A percentile compares a stretch with the other conserved stretches of the same genome.
These are phyloP conservation scores for Penicillium olsonii DNA, from an alignment of 2,329 filamentous ascomycete species.

Conservation along the genomic window DNA sequence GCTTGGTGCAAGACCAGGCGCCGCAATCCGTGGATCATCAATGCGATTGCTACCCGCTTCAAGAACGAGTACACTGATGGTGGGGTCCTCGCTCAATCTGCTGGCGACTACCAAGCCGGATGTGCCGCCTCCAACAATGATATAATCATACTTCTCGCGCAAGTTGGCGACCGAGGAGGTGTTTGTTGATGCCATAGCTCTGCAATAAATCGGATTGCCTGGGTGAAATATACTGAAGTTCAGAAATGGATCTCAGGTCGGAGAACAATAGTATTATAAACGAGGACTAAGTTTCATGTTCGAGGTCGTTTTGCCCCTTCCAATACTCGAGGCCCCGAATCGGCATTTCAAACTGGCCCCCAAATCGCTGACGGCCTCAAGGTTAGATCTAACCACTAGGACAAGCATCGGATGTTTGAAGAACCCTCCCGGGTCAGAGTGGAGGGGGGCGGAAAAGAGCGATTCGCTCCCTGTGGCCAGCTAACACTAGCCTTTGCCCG, in stretches of 20 bases:
- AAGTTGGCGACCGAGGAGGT: slow-evolving; percentile 1
- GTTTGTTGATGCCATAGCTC: slow-evolving; percentile 2
- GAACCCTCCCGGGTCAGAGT: too few relatives aligned
- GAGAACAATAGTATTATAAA: too few relatives aligned
- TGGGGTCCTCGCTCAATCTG: slow-evolving; percentile 27
- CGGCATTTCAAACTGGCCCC: neutral
- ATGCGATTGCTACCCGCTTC: slow-evolving; percentile 25
- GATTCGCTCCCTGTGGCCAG: neutral
- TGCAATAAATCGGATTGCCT: neutral
- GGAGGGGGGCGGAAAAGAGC: neutral
- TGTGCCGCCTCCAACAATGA: slow-evolving; percentile 32
- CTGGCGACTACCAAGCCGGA: slow-evolving; percentile 29
- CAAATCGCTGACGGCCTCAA: neutral
- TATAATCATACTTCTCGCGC: slow-evolving; percentile 20
- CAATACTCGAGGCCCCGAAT: too few relatives aligned
- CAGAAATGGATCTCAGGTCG: too few relatives aligned
- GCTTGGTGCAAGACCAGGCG: slow-evolving; percentile 10
- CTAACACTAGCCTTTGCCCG: neutral
- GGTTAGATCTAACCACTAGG: too few relatives aligned
- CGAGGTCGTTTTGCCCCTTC: too few relatives aligned
- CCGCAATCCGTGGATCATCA: slow-evolving; percentile 16
- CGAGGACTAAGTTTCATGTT: too few relatives aligned
- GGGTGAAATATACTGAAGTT: too few relatives aligned
- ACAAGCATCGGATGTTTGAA: neutral
- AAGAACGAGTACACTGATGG: slow-evolving; percentile 22